Evolutionary conservation across 2,329 filamentous ascomycete genomes (phyloP).

Genomic region (Metarhizium rileyi): DNA sequence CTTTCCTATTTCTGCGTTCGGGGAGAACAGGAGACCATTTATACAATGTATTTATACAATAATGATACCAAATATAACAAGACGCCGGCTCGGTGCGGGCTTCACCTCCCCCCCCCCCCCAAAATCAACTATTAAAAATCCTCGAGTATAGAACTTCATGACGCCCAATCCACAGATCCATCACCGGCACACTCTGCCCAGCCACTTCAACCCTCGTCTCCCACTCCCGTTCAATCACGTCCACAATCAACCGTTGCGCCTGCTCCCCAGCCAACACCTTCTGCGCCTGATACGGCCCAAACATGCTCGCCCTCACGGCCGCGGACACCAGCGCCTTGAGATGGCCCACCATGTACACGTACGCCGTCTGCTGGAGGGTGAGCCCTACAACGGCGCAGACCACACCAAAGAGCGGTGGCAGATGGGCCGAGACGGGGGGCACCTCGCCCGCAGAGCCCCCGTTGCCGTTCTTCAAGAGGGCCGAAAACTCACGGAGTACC

Average conservation of each 20-base stretch:
- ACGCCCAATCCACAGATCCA: constrained; percentile 76
- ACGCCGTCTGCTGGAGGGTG: constrained; percentile 52
- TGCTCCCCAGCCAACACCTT: constrained; percentile 53
- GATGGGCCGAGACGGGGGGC: constrained; percentile 49
- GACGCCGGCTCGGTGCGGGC: neutral
- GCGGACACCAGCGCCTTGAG: constrained; percentile 68
- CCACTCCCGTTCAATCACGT: constrained; percentile 52
- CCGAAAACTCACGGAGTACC: constrained; percentile 26
- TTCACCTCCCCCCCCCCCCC: constrained; percentile 2
- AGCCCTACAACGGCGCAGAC: constrained; percentile 55
- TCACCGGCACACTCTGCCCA: constrained; percentile 63
- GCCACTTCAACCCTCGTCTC: constrained; percentile 51
- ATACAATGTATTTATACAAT: constrained; percentile 12
- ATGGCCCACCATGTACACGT: constrained; percentile 68
- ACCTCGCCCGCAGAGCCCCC: constrained; percentile 17
- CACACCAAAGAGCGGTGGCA: constrained; percentile 61
- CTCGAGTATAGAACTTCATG: constrained; percentile 77
- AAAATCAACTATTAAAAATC: constrained; percentile 68
- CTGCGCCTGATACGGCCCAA: constrained; percentile 75
- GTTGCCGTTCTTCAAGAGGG: constrained; percentile 20
- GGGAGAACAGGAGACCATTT: neutral
- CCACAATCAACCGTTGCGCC: constrained; percentile 47
- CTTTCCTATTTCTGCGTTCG: neutral
- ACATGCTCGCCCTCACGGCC: constrained; percentile 65
- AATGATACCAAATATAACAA: constrained; percentile 20